A percentile compares a stretch with the other conserved stretches of the same genome.
Conservation (phyloP, 2,329 filamentous ascomycete species). For the Colletotrichum cereale region DNA sequence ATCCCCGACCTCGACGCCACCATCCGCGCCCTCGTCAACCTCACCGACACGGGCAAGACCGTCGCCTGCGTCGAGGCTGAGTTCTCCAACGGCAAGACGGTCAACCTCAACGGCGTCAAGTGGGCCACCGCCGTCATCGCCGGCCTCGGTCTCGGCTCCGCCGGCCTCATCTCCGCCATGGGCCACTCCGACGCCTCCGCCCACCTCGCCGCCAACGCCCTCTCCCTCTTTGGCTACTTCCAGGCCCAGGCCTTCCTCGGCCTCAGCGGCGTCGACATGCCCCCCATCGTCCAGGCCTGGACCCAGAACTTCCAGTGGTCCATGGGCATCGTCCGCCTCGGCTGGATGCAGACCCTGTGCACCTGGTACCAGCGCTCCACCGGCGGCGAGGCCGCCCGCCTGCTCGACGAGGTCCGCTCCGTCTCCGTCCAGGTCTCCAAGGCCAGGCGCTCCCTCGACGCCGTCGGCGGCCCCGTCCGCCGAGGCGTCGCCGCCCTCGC, state of each 20-base stretch:
- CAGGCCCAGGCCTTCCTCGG: conserved; percentile 94
- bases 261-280: conserved; percentile 82
- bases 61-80: conserved; percentile 90
- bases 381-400: conserved; percentile 83
- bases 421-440: conserved; percentile 87
- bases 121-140: conserved; percentile 92
- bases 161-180: conserved; percentile 88
- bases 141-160: conserved; percentile 84
- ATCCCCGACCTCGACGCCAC: conserved; percentile 93
- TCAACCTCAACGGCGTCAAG: conserved; percentile 87
- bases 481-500: conserved; percentile 59
- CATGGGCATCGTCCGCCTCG: conserved; percentile 91
- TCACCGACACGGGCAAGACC: conserved; percentile 69
- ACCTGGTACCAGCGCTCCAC: conserved; percentile 98
- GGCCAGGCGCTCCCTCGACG: conserved; percentile 68
- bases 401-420: conserved; percentile 79
- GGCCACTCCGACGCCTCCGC: conserved; percentile 95
- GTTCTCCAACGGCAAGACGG: conserved; percentile 92
- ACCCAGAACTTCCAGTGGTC: conserved; percentile 99
- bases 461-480: conserved; percentile 56
- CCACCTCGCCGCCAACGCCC: conserved; percentile 91
- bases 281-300: conserved; percentile 91
- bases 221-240: conserved; percentile 94
- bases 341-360: conserved; percentile 87
- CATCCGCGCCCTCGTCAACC: conserved; percentile 85